These are phyloP conservation scores for Leccinum rimulosum DNA, from an alignment of 768 basidiomycete species.

Conservation along the genomic window DNA sequence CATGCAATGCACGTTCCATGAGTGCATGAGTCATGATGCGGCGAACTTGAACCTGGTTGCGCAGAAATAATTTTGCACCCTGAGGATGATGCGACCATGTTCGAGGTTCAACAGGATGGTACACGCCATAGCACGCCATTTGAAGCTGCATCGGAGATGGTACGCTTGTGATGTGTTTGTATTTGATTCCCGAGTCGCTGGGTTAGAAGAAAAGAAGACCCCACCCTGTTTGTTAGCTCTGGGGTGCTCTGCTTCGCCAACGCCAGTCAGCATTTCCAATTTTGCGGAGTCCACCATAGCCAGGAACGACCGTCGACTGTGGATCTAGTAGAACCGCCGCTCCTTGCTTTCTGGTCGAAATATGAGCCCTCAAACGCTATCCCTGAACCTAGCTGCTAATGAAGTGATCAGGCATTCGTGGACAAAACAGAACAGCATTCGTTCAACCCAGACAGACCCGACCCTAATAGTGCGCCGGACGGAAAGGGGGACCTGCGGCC, in stretches of 20 bases:
- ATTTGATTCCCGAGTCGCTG: constrained; percentile 63
- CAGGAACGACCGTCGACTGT: constrained; percentile 65
- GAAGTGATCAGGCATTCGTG: neutral
- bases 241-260: neutral
- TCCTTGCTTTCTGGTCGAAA: constrained; percentile 37
- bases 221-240: constrained; percentile 67
- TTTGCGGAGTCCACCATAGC: constrained; percentile 34
- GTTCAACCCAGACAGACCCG: constrained; percentile 8
- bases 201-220: constrained; percentile 72
- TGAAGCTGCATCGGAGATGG: constrained; percentile 59
- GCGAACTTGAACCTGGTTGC: neutral
- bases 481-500: constrained; percentile 17
- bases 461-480: constrained; percentile 6
- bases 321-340: constrained; percentile 43
- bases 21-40: neutral
- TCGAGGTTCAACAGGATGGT: neutral
- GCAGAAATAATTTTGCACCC: neutral
- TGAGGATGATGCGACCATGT: neutral
- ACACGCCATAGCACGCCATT: constrained; percentile 46
- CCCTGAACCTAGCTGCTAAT: neutral
- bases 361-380: constrained; percentile 17
- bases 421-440: constrained; percentile 2
- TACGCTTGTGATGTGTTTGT: constrained; percentile 71
- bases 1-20: neutral
- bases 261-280: neutral